Evolutionary conservation across 441 rosid genomes (phyloP), one percentile per base, ranked within the genome.

Genomic region (Gossypium aridum): DNA sequence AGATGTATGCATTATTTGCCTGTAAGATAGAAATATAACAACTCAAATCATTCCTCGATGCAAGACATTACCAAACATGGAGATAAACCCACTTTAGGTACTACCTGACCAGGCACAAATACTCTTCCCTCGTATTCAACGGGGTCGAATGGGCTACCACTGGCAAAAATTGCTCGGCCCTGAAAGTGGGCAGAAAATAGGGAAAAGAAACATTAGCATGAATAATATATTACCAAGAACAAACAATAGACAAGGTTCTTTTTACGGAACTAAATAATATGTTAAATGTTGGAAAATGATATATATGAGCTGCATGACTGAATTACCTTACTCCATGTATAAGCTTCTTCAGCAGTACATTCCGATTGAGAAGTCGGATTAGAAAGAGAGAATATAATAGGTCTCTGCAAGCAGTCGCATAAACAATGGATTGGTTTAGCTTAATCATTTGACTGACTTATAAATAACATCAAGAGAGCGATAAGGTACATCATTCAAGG

Each of bases 331-430:
- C 82, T 93, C 97, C 99, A 91, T 1, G 79, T 87, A 76, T 91
- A 92, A 51, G 95, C 98, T 82, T 95, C 87, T 83, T 95, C 94
- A 37, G 97, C 98, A 14, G 98, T 91, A 76, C 96, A 93, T 82
- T 93, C 96, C 22, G 99, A 91, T 70, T 91, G 98, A 26, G 99
- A 95, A 72, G 97, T 91, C 17, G 98, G 98, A 82, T 93, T 91
- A 53, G 99, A 95, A 60, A 95, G 99, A 79, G 99, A 55, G 47
- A 92, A 89, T 79, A 92, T 88, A 55, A 92, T 82, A 14, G 98
- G 98, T 83, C 82, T 90, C 97, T 88, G 92, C 85, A 86, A 5
- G 43, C 74, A 80, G 64, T 20, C 59, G 43, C 20, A 67, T n/a
- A 45, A 9, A 60, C 59, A 75, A 54, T 2, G 4, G 53, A 20